phyloP scores from a whole-genome alignment of 176 grass and related monocot genomes.

The Raddia distichophylla region DNA sequence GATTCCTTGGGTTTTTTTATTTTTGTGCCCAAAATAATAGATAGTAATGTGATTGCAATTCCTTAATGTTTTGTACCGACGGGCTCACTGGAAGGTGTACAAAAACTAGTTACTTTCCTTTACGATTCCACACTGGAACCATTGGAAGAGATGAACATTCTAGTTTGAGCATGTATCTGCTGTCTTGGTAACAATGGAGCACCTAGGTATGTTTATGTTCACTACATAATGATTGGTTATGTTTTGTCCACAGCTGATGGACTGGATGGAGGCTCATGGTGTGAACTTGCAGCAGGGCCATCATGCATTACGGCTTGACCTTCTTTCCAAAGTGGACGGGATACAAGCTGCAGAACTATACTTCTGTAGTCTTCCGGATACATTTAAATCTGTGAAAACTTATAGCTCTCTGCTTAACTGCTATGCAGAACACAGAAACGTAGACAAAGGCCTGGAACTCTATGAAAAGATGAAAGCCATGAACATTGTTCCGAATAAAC shows the following conservation, averaged over 20 bases:
- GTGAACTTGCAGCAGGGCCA: constrained; percentile 27
- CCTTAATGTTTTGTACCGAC: background rate
- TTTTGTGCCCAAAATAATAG: background rate
- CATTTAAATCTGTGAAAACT: constrained; percentile 37
- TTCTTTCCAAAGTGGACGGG: constrained; percentile 49
- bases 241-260: constrained; percentile 46
- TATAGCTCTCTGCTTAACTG: constrained; percentile 49
- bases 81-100: background rate
- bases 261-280: constrained; percentile 56
- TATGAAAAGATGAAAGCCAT: constrained; percentile 50
- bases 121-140: background rate
- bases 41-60: constrained; percentile 1
- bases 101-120: background rate
- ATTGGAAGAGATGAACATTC: background rate
- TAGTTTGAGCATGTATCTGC: background rate
- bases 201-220: background rate
- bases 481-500: constrained; percentile 11
- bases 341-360: constrained; percentile 57
- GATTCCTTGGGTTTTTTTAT: background rate
- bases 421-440: constrained; percentile 38
- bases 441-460: constrained; percentile 46
- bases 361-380: constrained; percentile 50
- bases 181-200: background rate
- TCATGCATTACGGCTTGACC: constrained; percentile 54
- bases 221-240: background rate